Percentiles rank a stretch among this genome's conserved stretches.
These are phyloP conservation scores for Lonicera japonica DNA, from an alignment of 129 eudicot genomes.

Conservation along the genomic window DNA sequence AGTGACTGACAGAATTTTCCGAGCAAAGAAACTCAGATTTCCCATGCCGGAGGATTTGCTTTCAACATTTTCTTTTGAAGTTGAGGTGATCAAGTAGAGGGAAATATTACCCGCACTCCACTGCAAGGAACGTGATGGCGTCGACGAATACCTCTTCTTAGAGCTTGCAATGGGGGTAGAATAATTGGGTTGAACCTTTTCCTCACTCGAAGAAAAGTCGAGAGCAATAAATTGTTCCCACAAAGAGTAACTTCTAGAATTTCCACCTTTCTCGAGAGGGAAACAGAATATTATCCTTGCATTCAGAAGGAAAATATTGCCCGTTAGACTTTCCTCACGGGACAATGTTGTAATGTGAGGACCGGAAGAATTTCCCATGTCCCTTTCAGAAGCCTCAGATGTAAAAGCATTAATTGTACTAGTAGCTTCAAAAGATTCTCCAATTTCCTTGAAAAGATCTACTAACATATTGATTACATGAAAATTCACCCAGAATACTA, in stretches of 20 bases:
- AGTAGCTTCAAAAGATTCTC: constrained; percentile 20
- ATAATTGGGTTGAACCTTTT: constrained; percentile 25
- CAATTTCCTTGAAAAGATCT: constrained; percentile 37
- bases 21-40: constrained; percentile 27
- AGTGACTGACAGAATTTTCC: constrained; percentile 39
- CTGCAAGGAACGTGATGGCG: constrained; percentile 46
- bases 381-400: constrained; percentile 3
- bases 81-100: constrained; percentile 35
- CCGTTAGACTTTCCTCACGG: constrained; percentile 33
- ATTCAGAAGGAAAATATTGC: constrained; percentile 52
- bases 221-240: constrained; percentile 72
- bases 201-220: constrained; percentile 51
- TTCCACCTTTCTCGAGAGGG: constrained; percentile 45
- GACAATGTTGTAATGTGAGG: constrained; percentile 14
- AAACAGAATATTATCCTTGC: constrained; percentile 76
- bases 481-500: constrained; percentile 64
- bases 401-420: constrained; percentile 10
- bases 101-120: constrained; percentile 43
- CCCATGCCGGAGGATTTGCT: constrained; percentile 13
- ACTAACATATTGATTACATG: constrained; percentile 33
- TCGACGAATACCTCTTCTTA: constrained; percentile 24
- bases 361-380: constrained; percentile 8
- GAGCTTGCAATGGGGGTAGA: constrained; percentile 11
- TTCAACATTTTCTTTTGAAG: constrained; percentile 23
- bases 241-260: constrained; percentile 35